phyloP scores from a whole-genome alignment of 768 basidiomycete genomes.

The Pisolithus albus region DNA sequence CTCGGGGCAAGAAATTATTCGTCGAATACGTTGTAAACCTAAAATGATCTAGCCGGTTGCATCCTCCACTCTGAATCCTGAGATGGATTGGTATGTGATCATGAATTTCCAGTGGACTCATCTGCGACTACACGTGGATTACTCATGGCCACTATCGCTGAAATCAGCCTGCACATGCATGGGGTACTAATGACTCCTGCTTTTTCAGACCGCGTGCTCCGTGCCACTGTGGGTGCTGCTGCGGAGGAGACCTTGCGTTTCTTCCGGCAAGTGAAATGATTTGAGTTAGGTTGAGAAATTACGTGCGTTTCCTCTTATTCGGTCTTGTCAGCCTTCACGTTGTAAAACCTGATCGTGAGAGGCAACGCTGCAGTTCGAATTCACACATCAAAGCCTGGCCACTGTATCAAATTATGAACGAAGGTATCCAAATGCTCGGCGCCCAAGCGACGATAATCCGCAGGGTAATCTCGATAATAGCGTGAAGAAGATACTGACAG shows the following conservation, averaged over 20 bases:
- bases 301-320: conserved; percentile 43
- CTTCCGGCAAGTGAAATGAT: conserved; percentile 84
- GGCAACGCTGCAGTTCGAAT: conserved; percentile 99
- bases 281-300: conserved; percentile 98
- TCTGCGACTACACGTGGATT: neutral
- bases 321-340: neutral
- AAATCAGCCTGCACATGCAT: conserved; percentile 93
- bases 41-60: no score
- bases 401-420: conserved; percentile 79
- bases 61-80: conserved; percentile 51
- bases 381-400: conserved; percentile 92
- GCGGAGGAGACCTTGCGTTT: conserved; percentile 77
- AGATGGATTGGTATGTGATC: conserved; percentile 86
- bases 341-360: conserved; percentile 25
- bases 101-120: conserved; percentile 76
- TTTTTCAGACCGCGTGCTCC: conserved; percentile 76
- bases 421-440: conserved; percentile 87
- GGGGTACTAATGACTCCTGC: conserved; percentile 84
- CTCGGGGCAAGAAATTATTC: no score
- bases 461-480: conserved; percentile 85
- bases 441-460: conserved; percentile 79
- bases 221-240: conserved; percentile 73
- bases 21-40: no score
- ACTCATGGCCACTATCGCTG: conserved; percentile 35
- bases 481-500: conserved; percentile 84